Base-by-base conservation (phyloP, 2,329 filamentous ascomycete genomes). In the Exophiala sp. region DNA sequence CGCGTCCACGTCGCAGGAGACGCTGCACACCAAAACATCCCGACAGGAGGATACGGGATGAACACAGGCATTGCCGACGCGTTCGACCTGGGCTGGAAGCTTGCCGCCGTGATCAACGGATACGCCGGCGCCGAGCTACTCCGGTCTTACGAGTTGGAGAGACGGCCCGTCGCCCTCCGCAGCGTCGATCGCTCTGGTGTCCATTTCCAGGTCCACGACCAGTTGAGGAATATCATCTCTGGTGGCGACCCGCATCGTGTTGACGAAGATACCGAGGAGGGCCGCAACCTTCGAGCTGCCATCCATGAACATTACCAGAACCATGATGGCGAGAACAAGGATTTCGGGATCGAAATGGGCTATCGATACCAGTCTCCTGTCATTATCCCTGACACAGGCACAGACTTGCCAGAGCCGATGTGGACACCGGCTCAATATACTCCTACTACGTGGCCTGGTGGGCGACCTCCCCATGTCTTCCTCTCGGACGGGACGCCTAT, bases 21-120 rank as follows among this genome's bases (percentile, higher is more conserved):
- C 46, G 76, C 78, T 3, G 76, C 75, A 1, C 78, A 81, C 51
- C 77, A 77, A n/a, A 76, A 81, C 54, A 76, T 69, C 34, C 76
- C 76, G 0, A 72, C 73, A 0, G 79, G 76, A 1, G 79, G 76
- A 0, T 78, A 80, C 58, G 79, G 79, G 1, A 77, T 81, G 75
- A 80, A 81, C 58, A 75, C 74, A 0, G 76, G 77, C 0, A 70
- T 81, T 18, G 72, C 74, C n/a, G 77, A 80, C 48, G 71, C 75
- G 1, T 67, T 74, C 22, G 79, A 80, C 49, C 65, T 80, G 0
- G 73, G 71, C 18, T 81, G 77, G 77, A 80, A 80, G 56, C 65
- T 80, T 2, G 69, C 73, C 0, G 64, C 70, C 1, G 73, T 73
- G 2, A 60, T 76, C 1, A 65, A 66, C n/a, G 63, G 68, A 5